A percentile compares a stretch with the other conserved stretches of the same genome.
These are phyloP conservation scores for Aspergillus intermedius DNA, from an alignment of 2,329 filamentous ascomycete species.

Conservation along the genomic window DNA sequence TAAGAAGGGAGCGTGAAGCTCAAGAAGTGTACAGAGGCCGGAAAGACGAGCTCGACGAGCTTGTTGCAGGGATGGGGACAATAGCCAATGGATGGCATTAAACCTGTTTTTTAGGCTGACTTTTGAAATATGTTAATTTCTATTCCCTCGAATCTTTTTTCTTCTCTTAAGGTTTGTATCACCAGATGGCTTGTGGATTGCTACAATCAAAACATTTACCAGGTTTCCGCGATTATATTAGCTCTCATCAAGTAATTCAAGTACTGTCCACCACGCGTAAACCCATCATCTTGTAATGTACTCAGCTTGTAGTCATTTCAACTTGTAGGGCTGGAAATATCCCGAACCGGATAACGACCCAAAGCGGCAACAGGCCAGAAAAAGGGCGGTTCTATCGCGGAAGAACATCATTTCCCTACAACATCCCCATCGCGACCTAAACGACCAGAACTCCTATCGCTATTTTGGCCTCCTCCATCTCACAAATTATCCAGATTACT, in stretches of 20 bases:
- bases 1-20: slow-evolving; percentile 76
- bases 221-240: not conserved
- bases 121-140: not conserved
- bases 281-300: not conserved
- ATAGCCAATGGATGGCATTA: slow-evolving; percentile 36
- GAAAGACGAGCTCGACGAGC: slow-evolving; percentile 67
- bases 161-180: not conserved
- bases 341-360: slow-evolving; percentile 13
- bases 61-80: slow-evolving; percentile 37
- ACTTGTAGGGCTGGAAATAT: slow-evolving; percentile 2
- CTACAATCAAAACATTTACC: not conserved
- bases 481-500: not conserved
- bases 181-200: not conserved
- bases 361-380: slow-evolving; percentile 1
- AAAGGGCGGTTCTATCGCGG: slow-evolving; percentile 14
- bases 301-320: not conserved
- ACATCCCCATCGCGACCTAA: not conserved
- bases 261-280: not conserved
- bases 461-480: slow-evolving; percentile 1
- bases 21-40: slow-evolving; percentile 75
- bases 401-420: slow-evolving; percentile 10
- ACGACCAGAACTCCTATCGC: slow-evolving; percentile 9
- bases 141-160: not conserved
- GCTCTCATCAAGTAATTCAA: not conserved
- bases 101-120: slow-evolving; percentile 3